Base-by-base conservation (phyloP, 371 early-diverging fungal species). In the Conidiobolus coronatus region DNA sequence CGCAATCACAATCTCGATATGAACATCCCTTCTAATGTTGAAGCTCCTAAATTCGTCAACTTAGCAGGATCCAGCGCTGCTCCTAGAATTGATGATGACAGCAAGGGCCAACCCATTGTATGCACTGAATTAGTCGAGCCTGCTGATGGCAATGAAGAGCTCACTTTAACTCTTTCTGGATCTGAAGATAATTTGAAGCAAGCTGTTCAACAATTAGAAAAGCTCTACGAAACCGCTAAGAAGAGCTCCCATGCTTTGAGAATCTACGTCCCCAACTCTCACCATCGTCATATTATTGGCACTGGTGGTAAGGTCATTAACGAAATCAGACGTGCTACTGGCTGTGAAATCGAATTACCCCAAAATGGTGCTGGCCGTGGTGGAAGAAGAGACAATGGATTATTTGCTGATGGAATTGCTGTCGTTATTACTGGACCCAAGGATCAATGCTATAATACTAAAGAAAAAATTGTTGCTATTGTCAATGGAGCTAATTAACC, bases 231-330 rank as follows among this genome's bases (percentile, higher is more conserved):
- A 41, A 61, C 56, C 44, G 55, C 58, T 24, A 55, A 52, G 29
- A 46, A 56, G 4, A 43, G 49, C 23, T 60, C 48, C 17, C 61
- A 61, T 21, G 51, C 56, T 4, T 54, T 58, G 23, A 54, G 58
- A 38, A 48, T 71, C 34, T 57, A 62, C 7, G 55, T 73, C 9
- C 70, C 68, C n/a, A 64, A 61, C 2, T 56, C 55, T n/a, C 53
- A 57, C 42, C 77, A 76, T 50, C 65, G 75, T 42, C 53, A 64
- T 43, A 65, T 77, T 21, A 72, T 77, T 47, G 78, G 78, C 23
- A 62, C 67, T 22, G 67, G 59, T 23, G 77, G 77, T 19, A 59
- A 58, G 22, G 66, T 61, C 47, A 66, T 77, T 40, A 57, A 60
- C 36, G 52, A 58, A 36, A 68, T 77, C 45, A 69, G 73, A 48